A percentile compares a stretch with the other conserved stretches of the same genome.
Conservation (phyloP, 108 stramenopile genomes). For the Nannochloropsis gaditana region DNA sequence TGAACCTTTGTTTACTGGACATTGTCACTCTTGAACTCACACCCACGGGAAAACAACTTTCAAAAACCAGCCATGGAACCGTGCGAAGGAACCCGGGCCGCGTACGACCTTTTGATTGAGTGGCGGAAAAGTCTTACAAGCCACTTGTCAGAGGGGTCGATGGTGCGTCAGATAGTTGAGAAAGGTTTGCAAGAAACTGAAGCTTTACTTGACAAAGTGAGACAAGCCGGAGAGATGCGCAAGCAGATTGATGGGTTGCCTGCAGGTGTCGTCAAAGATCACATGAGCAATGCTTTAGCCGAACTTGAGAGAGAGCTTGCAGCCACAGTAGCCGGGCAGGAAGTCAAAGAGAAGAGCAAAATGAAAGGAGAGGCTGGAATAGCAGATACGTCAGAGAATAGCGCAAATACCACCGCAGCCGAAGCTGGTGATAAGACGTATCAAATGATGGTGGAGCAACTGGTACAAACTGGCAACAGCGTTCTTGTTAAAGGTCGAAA, state of each 20-base stretch:
- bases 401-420: not conserved
- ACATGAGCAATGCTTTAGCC: conserved; percentile 12
- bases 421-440: not conserved
- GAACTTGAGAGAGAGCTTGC: conserved; percentile 1
- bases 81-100: not conserved
- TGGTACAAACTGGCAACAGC: not conserved
- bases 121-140: not conserved
- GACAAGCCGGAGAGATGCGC: conserved; percentile 11
- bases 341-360: not conserved
- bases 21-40: no score
- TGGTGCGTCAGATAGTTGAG: not conserved
- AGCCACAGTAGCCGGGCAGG: not conserved
- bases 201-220: not conserved
- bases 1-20: no score
- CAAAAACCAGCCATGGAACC: not conserved
- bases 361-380: not conserved
- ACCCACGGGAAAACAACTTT: not conserved
- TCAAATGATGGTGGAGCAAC: not conserved
- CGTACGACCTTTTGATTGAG: not conserved
- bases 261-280: not conserved
- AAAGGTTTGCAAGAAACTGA: conserved; percentile 3
- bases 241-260: conserved; percentile 16
- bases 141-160: not conserved
- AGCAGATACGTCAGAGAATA: not conserved
- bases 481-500: not conserved